Conservation (phyloP, 148 eudicot genomes). For the Agrostemma githago region DNA sequence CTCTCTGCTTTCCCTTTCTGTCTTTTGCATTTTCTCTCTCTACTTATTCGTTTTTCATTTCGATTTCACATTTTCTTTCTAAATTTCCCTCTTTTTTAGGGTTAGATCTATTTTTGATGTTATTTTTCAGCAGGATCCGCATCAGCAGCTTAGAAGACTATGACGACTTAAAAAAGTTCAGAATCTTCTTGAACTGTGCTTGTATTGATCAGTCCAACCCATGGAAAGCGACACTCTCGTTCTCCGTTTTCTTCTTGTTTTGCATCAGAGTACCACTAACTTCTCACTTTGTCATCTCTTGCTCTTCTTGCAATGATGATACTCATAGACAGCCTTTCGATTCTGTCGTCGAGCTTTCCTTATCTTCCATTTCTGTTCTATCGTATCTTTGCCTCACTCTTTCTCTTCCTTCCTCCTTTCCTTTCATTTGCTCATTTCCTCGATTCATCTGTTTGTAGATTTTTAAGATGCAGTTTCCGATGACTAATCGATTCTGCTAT, state of each 20-base stretch:
- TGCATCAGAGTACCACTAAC: slow-evolving; percentile 53
- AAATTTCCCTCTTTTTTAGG: no score
- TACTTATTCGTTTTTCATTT: no score
- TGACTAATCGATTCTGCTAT: no score
- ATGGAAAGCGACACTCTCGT: slow-evolving; percentile 51
- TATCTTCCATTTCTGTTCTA: slow-evolving; percentile 45
- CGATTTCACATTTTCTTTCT: no score
- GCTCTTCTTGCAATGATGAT: slow-evolving; percentile 42
- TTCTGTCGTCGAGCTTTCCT: slow-evolving; percentile 55
- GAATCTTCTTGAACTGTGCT: slow-evolving; percentile 46
- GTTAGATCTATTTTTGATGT: no score
- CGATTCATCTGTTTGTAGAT: no score
- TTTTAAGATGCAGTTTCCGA: no score
- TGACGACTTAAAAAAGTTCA: slow-evolving; percentile 35
- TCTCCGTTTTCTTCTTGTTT: slow-evolving; percentile 56
- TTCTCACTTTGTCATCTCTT: slow-evolving; percentile 47
- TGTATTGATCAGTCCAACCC: slow-evolving; percentile 66
- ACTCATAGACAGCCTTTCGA: slow-evolving; percentile 62
- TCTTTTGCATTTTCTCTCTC: no score
- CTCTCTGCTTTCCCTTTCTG: no score
- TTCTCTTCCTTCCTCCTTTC: slow-evolving; percentile 68
- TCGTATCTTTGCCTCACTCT: slow-evolving; percentile 60
- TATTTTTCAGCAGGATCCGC: no score
- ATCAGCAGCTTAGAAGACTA: no score
- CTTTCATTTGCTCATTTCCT: no score